A percentile compares a stretch with the other conserved stretches of the same genome.
These are phyloP conservation scores for Neurospora sp. DNA, from an alignment of 495 filamentous ascomycete genomes.

Conservation along the genomic window DNA sequence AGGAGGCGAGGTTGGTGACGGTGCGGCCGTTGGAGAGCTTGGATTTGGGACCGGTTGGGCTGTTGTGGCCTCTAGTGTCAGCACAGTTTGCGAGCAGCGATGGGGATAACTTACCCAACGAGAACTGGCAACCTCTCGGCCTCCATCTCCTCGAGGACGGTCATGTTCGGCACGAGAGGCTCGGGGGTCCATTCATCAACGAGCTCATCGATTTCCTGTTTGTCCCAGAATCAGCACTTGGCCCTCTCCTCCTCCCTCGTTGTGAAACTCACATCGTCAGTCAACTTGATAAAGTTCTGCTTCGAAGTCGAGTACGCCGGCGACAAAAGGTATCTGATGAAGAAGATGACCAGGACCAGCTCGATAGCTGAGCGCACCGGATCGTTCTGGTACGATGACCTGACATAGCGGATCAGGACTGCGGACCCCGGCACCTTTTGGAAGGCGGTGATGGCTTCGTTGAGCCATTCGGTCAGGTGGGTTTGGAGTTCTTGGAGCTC, in stretches of 20 bases:
- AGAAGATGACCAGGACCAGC: slow-evolving; percentile 90
- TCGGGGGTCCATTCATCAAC: slow-evolving; percentile 97
- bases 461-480: slow-evolving; percentile 54
- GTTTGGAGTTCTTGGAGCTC: slow-evolving; percentile 72
- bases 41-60: slow-evolving; percentile 79
- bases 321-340: slow-evolving; percentile 81
- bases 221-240: background rate
- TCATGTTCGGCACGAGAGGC: slow-evolving; percentile 67
- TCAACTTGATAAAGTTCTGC: slow-evolving; percentile 74
- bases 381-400: slow-evolving; percentile 95
- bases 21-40: slow-evolving; percentile 85
- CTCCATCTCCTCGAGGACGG: slow-evolving; percentile 65
- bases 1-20: slow-evolving; percentile 83
- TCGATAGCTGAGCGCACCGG: slow-evolving; percentile 89
- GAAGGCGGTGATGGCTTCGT: slow-evolving; percentile 60
- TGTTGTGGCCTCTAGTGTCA: slow-evolving; percentile 19
- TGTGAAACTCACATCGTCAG: slow-evolving; percentile 54
- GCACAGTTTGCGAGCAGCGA: background rate
- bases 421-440: slow-evolving; percentile 87
- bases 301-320: slow-evolving; percentile 84
- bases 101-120: slow-evolving; percentile 52
- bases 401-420: slow-evolving; percentile 89
- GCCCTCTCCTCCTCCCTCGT: background rate
- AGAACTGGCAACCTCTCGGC: slow-evolving; percentile 78
- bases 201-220: slow-evolving; percentile 86